Percentiles rank a stretch among this genome's conserved stretches.
Conservation (phyloP, 768 basidiomycete species). For the Rhizopogon vesiculosus region DNA sequence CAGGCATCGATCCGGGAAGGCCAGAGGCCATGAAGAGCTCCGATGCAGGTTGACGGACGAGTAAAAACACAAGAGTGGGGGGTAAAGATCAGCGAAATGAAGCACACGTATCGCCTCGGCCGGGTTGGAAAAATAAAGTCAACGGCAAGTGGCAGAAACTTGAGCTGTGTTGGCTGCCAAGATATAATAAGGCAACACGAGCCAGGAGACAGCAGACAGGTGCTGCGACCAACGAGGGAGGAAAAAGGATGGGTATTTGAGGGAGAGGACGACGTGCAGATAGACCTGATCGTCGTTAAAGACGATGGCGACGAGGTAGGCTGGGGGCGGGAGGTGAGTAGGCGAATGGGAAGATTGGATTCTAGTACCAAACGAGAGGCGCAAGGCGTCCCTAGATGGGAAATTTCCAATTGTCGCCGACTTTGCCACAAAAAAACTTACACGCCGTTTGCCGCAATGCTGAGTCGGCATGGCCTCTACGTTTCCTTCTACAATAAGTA, state of each 20-base stretch:
- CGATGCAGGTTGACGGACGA: background rate
- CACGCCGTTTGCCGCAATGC: conserved; percentile 24
- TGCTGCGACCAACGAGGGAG: background rate
- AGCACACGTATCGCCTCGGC: conserved; percentile 2
- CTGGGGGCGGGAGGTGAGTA: background rate
- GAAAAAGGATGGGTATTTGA: conserved; percentile 1
- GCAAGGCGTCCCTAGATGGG: conserved; percentile 34
- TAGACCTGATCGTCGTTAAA: conserved; percentile 2
- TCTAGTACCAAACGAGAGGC: conserved; percentile 23
- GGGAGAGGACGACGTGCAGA: conserved; percentile 6
- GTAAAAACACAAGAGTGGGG: background rate
- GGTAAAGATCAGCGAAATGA: background rate
- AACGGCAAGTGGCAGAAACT: conserved; percentile 2
- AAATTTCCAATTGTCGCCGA: conserved; percentile 22
- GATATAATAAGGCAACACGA: conserved; percentile 10
- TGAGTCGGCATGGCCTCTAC: background rate
- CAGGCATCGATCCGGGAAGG: conserved; percentile 22
- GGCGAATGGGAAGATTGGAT: conserved; percentile 18
- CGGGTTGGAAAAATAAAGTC: conserved; percentile 7
- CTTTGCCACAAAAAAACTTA: conserved; percentile 20
- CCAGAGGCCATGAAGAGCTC: conserved; percentile 10
- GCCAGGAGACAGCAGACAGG: conserved; percentile 4
- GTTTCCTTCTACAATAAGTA: background rate
- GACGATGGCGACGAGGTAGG: background rate
- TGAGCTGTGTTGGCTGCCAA: conserved; percentile 10